These are phyloP conservation scores for Leccinum solheimii DNA, from an alignment of 1,284 basidiomycete genomes.

Conservation along the genomic window DNA sequence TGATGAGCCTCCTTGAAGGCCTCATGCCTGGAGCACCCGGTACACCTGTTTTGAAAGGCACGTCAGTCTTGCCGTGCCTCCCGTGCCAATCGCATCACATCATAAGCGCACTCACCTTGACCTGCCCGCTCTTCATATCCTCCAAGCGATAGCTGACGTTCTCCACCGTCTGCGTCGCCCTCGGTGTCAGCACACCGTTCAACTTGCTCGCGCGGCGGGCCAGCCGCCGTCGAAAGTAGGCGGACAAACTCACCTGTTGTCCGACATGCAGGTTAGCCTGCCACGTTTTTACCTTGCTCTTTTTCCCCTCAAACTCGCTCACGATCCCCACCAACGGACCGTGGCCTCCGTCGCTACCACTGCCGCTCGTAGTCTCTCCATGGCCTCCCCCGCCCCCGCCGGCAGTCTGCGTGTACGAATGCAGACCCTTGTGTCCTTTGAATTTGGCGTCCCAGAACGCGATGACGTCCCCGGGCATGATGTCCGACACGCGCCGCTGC, in stretches of 20 bases:
- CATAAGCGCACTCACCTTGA: constrained; percentile 53
- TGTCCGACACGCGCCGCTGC: constrained; percentile 73
- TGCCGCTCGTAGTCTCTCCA: constrained; percentile 35
- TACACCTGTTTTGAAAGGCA: constrained; percentile 41
- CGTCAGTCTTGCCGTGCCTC: background rate
- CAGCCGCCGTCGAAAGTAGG: constrained; percentile 31
- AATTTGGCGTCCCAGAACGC: constrained; percentile 76
- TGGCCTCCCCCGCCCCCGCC: no score
- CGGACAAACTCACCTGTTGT: constrained; percentile 56
- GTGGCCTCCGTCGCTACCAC: constrained; percentile 32
- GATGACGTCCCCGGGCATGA: constrained; percentile 84
- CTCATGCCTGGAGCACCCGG: constrained; percentile 44
- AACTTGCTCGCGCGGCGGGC: constrained; percentile 26
- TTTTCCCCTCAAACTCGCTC: constrained; percentile 81
- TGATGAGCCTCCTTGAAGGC: no score
- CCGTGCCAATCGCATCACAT: background rate
- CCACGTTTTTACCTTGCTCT: constrained; percentile 79
- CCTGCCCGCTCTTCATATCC: constrained; percentile 81
- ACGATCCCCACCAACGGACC: constrained; percentile 72
- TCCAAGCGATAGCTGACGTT: constrained; percentile 83
- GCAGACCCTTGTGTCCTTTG: constrained; percentile 85
- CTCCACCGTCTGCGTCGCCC: constrained; percentile 62
- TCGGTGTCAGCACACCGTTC: constrained; percentile 29
- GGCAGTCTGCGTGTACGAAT: constrained; percentile 59
- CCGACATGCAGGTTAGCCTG: constrained; percentile 82